Base-by-base conservation (phyloP, 768 basidiomycete species). In the Boletus barrowsii region DNA sequence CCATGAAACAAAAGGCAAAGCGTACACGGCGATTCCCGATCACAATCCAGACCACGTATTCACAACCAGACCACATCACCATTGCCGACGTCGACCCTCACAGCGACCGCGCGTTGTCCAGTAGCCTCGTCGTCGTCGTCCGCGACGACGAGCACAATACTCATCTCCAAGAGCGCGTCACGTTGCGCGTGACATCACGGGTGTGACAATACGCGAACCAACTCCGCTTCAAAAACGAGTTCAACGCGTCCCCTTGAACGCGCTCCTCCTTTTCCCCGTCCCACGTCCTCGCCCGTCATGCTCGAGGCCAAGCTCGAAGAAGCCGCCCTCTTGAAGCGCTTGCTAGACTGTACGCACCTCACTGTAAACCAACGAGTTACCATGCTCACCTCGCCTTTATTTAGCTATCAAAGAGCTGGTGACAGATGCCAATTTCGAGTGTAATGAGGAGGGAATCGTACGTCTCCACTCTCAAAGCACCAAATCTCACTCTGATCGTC, bases 321-420 rank as follows among this genome's bases (percentile, higher is more conserved):
- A 74, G 94, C 96, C 8, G 86, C 87, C 6, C 84, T 86, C 5
- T 79, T 98, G 58, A 98, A 98, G 73, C 93, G 91, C 66, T 79
- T 99, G 44, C 79, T 99, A 11, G 96, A 99, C 65, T 87, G 96
- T 96, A 58, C 14, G 86, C 71, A 20, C 3, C n/a, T 33, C 42
- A 40, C 24, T 18, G 42, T 32, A 13, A 4, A 35, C 2, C 49
- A 44, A 26, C 20, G 1, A 11, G 10, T 8, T 1, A 11, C 14
- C 15, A 9, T 10, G 0, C 51, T 65, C 4, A 63, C 39, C 5
- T 15, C 8, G 24, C 45, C 59, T 51, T 58, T 33, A 42, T 58
- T 13, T 63, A 98, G 96, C 95, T 51, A 84, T 98, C 82, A 98
- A 97, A 73, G 97, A 98, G 69, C 86, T 98, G 44, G 95, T 99